Evolutionary conservation across 1,139 yeast species (phyloP).

Genomic region (Debaryomyces sp.): DNA sequence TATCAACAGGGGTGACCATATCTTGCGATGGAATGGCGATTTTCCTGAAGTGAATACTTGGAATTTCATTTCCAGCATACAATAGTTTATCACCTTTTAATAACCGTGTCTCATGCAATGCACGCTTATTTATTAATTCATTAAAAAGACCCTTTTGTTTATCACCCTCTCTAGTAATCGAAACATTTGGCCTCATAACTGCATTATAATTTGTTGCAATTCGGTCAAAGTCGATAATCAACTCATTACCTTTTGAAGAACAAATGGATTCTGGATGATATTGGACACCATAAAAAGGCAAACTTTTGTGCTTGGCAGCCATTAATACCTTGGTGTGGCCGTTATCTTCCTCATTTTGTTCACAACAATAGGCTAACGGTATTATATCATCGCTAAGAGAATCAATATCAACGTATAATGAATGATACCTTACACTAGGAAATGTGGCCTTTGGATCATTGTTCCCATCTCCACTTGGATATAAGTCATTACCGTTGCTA

Average conservation of each 20-base stretch:
- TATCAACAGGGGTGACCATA: constrained; percentile 34
- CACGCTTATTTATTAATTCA: constrained; percentile 3
- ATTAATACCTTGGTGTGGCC: constrained; percentile 52
- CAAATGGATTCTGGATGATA: constrained; percentile 97
- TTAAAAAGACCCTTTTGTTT: not conserved
- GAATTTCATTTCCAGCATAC: not conserved
- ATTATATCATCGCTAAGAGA: constrained; percentile 34
- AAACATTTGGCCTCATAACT: constrained; percentile 10
- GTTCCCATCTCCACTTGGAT: constrained; percentile 20
- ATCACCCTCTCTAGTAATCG: not conserved
- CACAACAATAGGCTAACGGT: constrained; percentile 60
- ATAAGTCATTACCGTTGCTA: constrained; percentile 22
- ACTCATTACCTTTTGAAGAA: constrained; percentile 62
- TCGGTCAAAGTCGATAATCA: constrained; percentile 65
- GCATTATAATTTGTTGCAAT: constrained; percentile 49
- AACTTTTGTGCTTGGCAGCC: constrained; percentile 68
- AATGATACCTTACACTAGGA: constrained; percentile 86
- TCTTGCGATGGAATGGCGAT: constrained; percentile 13
- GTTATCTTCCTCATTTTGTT: constrained; percentile 29
- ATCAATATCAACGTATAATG: constrained; percentile 57
- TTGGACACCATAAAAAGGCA: constrained; percentile 91
- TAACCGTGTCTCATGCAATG: constrained; percentile 3
- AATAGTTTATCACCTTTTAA: constrained; percentile 5
- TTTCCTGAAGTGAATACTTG: constrained; percentile 19
- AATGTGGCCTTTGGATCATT: constrained; percentile 32